phyloP scores from a whole-genome alignment of 176 grass and related monocot genomes.

The Zoysia japonica region DNA sequence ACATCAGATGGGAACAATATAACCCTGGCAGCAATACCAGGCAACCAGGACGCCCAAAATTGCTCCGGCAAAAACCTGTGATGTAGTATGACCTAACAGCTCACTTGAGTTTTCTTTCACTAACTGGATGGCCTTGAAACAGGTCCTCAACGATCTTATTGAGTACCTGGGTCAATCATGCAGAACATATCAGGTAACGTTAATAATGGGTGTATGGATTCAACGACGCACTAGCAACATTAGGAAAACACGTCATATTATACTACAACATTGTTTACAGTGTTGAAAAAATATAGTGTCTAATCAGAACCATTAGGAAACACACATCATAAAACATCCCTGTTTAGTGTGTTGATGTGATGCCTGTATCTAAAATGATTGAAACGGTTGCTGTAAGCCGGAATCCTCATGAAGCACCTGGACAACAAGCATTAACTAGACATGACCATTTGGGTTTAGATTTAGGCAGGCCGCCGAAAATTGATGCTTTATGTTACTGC shows the following conservation, averaged over 20 bases:
- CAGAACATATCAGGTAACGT: background rate
- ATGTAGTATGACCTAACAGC: conserved; percentile 85
- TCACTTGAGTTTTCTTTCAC: conserved; percentile 97
- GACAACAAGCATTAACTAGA: background rate
- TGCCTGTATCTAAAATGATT: background rate
- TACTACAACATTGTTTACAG: background rate
- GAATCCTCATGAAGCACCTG: background rate
- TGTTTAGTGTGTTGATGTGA: background rate
- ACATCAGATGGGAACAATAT: conserved; percentile 54
- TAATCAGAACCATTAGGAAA: background rate
- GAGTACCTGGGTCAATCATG: conserved; percentile 62
- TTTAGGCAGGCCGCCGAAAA: background rate
- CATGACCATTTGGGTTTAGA: background rate
- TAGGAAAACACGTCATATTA: background rate
- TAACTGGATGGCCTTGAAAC: conserved; percentile 95
- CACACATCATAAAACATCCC: background rate
- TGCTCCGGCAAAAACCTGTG: conserved; percentile 90
- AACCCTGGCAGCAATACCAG: conserved; percentile 84
- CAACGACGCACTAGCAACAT: background rate
- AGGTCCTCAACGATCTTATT: conserved; percentile 97
- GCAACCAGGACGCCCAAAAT: conserved; percentile 81
- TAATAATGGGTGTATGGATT: background rate
- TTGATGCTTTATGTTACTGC: background rate
- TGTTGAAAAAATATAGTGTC: too few species aligned
- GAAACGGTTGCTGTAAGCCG: background rate